Evolutionary conservation across 1,284 basidiomycete genomes (phyloP).

Genomic region (Cystobasidium pallidum): DNA sequence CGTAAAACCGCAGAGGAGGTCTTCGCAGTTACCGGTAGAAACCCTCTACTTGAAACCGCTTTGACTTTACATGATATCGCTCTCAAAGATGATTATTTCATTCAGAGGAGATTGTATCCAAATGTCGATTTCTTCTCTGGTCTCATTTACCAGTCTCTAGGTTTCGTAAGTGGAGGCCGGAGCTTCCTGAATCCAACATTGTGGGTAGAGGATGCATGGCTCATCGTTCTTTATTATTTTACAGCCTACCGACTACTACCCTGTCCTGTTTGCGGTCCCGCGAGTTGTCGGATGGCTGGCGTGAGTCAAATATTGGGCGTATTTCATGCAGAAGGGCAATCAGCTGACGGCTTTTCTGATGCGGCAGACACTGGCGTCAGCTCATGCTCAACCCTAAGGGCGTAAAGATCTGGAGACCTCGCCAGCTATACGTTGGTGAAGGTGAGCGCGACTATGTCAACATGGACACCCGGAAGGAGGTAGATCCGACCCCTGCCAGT

Average conservation of each 20-base stretch:
- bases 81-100: conserved; percentile 83
- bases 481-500: conserved; percentile 54
- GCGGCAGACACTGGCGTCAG: conserved; percentile 57
- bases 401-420: conserved; percentile 86
- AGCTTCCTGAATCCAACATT: no score
- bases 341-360: neutral
- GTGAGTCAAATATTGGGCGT: conserved; percentile 66
- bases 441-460: conserved; percentile 72
- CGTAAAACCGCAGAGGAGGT: conserved; percentile 78
- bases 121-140: conserved; percentile 56
- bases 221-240: no score
- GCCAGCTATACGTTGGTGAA: conserved; percentile 77
- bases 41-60: conserved; percentile 79
- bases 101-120: conserved; percentile 61
- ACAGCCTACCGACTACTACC: conserved; percentile 79
- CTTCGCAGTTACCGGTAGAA: conserved; percentile 69
- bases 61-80: conserved; percentile 84
- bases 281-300: conserved; percentile 87
- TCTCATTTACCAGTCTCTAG: conserved; percentile 47
- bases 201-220: no score
- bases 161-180: conserved; percentile 38
- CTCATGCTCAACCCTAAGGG: conserved; percentile 85
- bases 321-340: conserved; percentile 3
- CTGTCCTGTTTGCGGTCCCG: conserved; percentile 83
- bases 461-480: conserved; percentile 65